Conservation (phyloP, 768 basidiomycete genomes). For the Leccinellum rugosiceps region DNA sequence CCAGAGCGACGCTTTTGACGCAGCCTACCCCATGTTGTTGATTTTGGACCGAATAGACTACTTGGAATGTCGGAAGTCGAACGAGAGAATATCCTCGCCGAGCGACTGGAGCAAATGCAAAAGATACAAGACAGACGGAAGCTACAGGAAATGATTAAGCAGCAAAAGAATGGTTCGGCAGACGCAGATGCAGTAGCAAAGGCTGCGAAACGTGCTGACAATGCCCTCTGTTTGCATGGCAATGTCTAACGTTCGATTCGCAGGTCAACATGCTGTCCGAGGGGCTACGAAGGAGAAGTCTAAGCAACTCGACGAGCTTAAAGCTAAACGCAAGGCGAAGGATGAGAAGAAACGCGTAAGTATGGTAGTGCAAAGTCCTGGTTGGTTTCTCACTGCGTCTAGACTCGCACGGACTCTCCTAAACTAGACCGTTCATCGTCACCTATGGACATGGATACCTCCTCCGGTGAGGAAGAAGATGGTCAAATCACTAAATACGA, state of each 20-base stretch:
- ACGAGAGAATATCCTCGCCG: conserved; percentile 81
- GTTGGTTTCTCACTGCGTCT: conserved; percentile 10
- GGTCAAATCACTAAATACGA: conserved; percentile 73
- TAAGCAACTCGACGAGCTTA: conserved; percentile 78
- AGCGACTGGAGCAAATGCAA: conserved; percentile 79
- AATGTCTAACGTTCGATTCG: conserved; percentile 6
- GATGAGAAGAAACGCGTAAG: conserved; percentile 82
- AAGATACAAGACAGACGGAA: conserved; percentile 66
- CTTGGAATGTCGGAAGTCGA: conserved; percentile 82
- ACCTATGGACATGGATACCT: conserved; percentile 83
- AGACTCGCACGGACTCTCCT: conserved; percentile 54
- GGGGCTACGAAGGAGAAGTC: conserved; percentile 81
- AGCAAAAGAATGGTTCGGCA: conserved; percentile 49
- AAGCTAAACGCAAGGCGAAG: conserved; percentile 83
- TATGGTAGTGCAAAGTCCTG: not conserved
- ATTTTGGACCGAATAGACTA: conserved; percentile 47
- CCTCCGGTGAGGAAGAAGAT: conserved; percentile 73
- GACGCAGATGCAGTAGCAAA: conserved; percentile 62
- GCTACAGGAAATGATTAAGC: conserved; percentile 70
- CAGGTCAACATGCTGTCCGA: conserved; percentile 71
- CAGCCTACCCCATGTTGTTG: conserved; percentile 4
- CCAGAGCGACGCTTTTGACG: conserved; percentile 28
- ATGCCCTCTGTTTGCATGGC: not conserved
- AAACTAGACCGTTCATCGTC: conserved; percentile 74
- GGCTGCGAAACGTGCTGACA: conserved; percentile 69